Percentiles rank a stretch among this genome's conserved stretches.
phyloP scores from a whole-genome alignment of 2,329 filamentous ascomycete species.

The Microdochium paspali region DNA sequence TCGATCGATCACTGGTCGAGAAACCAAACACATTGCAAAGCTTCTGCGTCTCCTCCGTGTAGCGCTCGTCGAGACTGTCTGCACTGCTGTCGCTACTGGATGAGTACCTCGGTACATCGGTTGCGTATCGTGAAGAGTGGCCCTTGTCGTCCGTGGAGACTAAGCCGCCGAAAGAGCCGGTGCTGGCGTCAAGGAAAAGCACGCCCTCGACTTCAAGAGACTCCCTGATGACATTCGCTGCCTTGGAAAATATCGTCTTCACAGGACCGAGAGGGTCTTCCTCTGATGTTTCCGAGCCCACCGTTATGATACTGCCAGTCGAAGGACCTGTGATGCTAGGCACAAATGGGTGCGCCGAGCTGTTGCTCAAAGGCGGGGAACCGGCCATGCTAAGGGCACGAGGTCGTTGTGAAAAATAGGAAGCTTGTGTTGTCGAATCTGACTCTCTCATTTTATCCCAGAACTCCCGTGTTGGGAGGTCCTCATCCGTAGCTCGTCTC shows the following conservation, averaged over 20 bases:
- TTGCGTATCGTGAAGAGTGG: neutral
- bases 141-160: neutral
- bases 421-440: neutral
- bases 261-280: neutral
- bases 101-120: neutral
- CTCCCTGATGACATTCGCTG: slow-evolving; percentile 30
- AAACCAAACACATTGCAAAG: slow-evolving; percentile 7
- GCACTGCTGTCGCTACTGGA: neutral
- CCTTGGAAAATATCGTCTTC: slow-evolving; percentile 8
- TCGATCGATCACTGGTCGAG: neutral
- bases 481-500: neutral
- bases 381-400: neutral
- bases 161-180: neutral
- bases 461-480: neutral
- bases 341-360: too few species aligned
- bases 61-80: neutral
- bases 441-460: slow-evolving; percentile 1
- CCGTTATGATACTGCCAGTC: neutral
- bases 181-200: slow-evolving; percentile 20
- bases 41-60: neutral
- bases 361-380: neutral
- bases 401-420: neutral
- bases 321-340: neutral
- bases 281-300: neutral
- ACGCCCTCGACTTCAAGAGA: slow-evolving; percentile 31